These are phyloP conservation scores for Huntiella abstrusa DNA, from an alignment of 2,329 filamentous ascomycete genomes.

Conservation along the genomic window DNA sequence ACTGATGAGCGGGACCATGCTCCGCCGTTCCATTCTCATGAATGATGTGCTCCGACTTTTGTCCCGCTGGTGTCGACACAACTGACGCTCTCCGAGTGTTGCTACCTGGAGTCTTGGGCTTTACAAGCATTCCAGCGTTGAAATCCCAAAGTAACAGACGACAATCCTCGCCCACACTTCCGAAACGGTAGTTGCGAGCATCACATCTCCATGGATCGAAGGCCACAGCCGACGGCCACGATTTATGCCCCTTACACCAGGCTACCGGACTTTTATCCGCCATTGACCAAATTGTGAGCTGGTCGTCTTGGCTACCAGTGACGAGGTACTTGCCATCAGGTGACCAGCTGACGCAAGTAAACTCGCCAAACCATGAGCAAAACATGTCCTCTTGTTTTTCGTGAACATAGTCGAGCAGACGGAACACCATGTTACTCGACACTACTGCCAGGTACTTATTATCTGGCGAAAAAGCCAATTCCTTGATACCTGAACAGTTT, in stretches of 20 bases:
- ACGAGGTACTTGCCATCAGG: slow-evolving; percentile 91
- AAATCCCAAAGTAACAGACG: slow-evolving; percentile 91
- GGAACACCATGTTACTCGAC: slow-evolving; percentile 74
- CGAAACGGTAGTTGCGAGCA: slow-evolving; percentile 85
- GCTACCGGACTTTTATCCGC: slow-evolving; percentile 70
- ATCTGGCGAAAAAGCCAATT: slow-evolving; percentile 83
- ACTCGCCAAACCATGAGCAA: slow-evolving; percentile 79
- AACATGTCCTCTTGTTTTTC: slow-evolving; percentile 80
- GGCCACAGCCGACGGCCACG: slow-evolving; percentile 82
- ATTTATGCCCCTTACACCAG: slow-evolving; percentile 84
- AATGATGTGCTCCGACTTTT: slow-evolving; percentile 1
- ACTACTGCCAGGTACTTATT: slow-evolving; percentile 73
- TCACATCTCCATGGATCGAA: slow-evolving; percentile 98
- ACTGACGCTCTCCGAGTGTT: slow-evolving; percentile 36
- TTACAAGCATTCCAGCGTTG: slow-evolving; percentile 85
- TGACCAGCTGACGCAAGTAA: slow-evolving; percentile 92
- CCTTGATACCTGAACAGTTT: slow-evolving; percentile 77
- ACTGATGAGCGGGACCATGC: slow-evolving; percentile 5
- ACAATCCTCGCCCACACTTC: slow-evolving; percentile 88
- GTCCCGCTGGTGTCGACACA: slow-evolving; percentile 29
- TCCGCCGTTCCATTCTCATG: slow-evolving; percentile 11
- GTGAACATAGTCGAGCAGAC: slow-evolving; percentile 78
- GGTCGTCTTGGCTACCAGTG: slow-evolving; percentile 86
- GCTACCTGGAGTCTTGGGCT: slow-evolving; percentile 45
- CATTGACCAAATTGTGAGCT: slow-evolving; percentile 90